Percentiles rank a stretch among this genome's conserved stretches.
These are phyloP conservation scores for Raffaelea ambrosiae DNA, from an alignment of 2,329 filamentous ascomycete genomes.

Conservation along the genomic window DNA sequence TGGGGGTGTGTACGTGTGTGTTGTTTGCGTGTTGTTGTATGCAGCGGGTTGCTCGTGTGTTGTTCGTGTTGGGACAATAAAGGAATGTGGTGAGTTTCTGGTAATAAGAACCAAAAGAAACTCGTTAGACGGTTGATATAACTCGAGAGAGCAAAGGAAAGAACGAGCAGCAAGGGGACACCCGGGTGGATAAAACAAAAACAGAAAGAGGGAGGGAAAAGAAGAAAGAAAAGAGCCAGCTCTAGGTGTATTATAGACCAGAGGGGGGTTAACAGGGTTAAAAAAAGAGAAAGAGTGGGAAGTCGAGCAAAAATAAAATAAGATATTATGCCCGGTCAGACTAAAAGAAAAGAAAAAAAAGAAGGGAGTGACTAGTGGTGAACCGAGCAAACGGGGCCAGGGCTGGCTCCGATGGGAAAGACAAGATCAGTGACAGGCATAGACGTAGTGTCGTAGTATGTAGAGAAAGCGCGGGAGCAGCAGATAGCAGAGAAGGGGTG, in stretches of 20 bases:
- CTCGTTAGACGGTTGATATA: conserved; percentile 29
- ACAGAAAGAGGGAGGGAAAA: conserved; percentile 21
- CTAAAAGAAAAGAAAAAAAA: conserved; percentile 28
- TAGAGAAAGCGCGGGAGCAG: no score
- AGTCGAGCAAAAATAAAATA: conserved; percentile 15
- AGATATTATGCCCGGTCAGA: conserved; percentile 20
- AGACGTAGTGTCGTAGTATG: no score
- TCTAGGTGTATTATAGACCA: conserved; percentile 41
- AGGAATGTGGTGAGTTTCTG: conserved; percentile 35
- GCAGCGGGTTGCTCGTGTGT: no score
- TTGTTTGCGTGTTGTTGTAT: background rate
- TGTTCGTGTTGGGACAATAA: conserved; percentile 14
- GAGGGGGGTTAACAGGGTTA: conserved; percentile 24
- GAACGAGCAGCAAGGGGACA: conserved; percentile 1
- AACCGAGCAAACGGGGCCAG: conserved; percentile 13
- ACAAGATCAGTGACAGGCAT: conserved; percentile 11
- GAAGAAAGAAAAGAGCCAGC: conserved; percentile 38
- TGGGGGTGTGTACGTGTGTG: conserved; percentile 13
- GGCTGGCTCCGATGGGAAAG: conserved; percentile 14
- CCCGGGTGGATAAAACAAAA: conserved; percentile 1
- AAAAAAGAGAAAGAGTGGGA: conserved; percentile 26
- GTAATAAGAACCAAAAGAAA: conserved; percentile 24
- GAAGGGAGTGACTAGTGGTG: conserved; percentile 43
- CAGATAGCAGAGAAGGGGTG: no score
- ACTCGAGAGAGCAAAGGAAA: conserved; percentile 17